Conservation (phyloP, 2,329 filamentous ascomycete species). For the Ceratocystis harringtonii region DNA sequence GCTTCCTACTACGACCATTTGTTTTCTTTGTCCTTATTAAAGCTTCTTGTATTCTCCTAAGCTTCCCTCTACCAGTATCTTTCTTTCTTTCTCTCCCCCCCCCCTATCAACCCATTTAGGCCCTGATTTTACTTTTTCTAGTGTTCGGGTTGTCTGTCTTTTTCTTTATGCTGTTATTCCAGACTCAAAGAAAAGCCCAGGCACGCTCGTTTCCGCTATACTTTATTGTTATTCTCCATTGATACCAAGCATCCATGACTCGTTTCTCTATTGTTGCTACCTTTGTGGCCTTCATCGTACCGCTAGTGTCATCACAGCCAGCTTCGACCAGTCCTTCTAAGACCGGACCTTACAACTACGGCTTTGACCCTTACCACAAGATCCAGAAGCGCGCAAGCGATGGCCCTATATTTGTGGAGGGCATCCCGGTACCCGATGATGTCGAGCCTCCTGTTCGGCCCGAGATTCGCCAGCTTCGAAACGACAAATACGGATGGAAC, state of each 20-base stretch:
- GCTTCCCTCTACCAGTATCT: neutral
- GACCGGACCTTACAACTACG: slow-evolving; percentile 15
- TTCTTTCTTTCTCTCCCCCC: neutral
- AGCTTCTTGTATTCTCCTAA: neutral
- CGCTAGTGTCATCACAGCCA: slow-evolving; percentile 12
- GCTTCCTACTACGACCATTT: neutral
- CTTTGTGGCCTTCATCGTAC: slow-evolving; percentile 2
- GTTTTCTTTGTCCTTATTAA: neutral
- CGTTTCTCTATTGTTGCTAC: slow-evolving; percentile 8
- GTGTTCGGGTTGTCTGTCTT: slow-evolving; percentile 5
- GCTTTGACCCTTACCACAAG: slow-evolving; percentile 10
- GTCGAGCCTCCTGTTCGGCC: slow-evolving; percentile 35
- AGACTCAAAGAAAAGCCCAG: slow-evolving; percentile 1
- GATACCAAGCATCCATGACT: slow-evolving; percentile 8
- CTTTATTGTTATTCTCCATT: slow-evolving; percentile 5
- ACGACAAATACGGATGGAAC: slow-evolving; percentile 54
- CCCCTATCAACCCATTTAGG: neutral
- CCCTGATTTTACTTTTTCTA: neutral
- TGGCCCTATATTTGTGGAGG: slow-evolving; percentile 10
- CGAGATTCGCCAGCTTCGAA: slow-evolving; percentile 53
- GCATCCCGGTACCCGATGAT: slow-evolving; percentile 22
- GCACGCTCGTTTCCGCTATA: neutral
- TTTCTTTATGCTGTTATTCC: neutral
- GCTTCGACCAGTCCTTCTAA: slow-evolving; percentile 12
- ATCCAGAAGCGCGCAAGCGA: slow-evolving; percentile 3